Conservation (phyloP, 1,139 yeast genomes). For the Geotrichum candidum region DNA sequence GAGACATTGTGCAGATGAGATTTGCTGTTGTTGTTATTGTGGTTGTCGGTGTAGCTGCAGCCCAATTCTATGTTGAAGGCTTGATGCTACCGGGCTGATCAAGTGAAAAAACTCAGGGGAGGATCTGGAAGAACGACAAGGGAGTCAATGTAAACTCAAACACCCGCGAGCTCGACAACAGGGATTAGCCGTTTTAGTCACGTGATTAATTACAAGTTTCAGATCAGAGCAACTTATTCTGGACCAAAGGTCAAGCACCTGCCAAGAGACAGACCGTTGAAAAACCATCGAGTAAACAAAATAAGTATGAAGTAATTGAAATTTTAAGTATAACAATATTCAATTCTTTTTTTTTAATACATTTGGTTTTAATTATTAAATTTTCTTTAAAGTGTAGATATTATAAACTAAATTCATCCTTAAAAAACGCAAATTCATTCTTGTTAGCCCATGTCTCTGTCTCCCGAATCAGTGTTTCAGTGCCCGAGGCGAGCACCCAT, state of each 20-base stretch:
- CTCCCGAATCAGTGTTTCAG: constrained; percentile 66
- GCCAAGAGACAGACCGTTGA: too few species aligned
- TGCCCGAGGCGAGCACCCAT: constrained; percentile 91
- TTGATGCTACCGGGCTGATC: not conserved
- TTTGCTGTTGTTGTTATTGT: not conserved
- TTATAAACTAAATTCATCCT: constrained; percentile 73
- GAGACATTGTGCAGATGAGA: not conserved
- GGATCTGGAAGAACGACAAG: not conserved
- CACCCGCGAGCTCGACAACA: too few species aligned
- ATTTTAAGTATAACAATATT: not conserved
- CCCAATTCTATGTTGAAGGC: not conserved
- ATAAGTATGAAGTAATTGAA: not conserved
- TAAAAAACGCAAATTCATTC: constrained; percentile 78
- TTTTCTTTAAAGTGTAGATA: not conserved
- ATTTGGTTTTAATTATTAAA: not conserved
- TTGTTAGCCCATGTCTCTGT: constrained; percentile 77
- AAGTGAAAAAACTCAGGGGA: not conserved
- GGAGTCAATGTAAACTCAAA: not conserved
- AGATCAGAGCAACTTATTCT: too few species aligned
- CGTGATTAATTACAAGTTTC: not conserved
- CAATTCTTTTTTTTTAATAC: not conserved
- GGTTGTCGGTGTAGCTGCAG: not conserved
- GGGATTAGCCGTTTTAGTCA: not conserved
- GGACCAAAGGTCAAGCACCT: too few species aligned
- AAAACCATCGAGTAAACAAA: not conserved